Conservation (phyloP, 2,329 filamentous ascomycete genomes). For the Trichoderma sp. region DNA sequence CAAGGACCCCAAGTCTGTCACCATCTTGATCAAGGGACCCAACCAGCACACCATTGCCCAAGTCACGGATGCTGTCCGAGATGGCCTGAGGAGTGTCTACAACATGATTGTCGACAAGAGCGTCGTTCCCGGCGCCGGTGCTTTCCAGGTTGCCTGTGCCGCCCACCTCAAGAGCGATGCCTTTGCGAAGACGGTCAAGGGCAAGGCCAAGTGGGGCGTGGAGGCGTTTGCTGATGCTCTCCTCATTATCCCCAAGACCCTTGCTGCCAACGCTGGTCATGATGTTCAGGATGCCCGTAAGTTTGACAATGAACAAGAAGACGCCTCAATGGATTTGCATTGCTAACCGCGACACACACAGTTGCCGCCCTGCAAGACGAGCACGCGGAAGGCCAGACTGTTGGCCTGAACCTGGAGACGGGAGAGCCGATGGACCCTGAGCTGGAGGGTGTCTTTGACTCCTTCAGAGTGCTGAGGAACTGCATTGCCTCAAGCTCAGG, state of each 20-base stretch:
- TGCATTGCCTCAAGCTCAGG: conserved; percentile 90
- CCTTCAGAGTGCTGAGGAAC: conserved; percentile 92
- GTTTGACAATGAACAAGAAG: conserved; percentile 42
- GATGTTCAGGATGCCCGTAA: conserved; percentile 93
- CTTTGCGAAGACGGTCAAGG: conserved; percentile 90
- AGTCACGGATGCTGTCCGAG: conserved; percentile 93
- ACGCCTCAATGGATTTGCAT: background rate
- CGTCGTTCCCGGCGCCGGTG: conserved; percentile 90
- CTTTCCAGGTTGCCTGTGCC: conserved; percentile 94
- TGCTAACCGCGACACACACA: conserved; percentile 42
- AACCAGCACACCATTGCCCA: conserved; percentile 96
- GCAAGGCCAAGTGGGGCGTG: conserved; percentile 96
- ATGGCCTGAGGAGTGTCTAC: conserved; percentile 94
- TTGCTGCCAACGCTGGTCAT: conserved; percentile 93
- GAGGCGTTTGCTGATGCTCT: conserved; percentile 93
- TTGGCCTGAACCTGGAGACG: conserved; percentile 82
- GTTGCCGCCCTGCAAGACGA: conserved; percentile 88
- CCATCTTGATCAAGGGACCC: conserved; percentile 94
- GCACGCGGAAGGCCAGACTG: conserved; percentile 77
- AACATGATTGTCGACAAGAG: conserved; percentile 99
- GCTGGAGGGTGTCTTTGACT: conserved; percentile 91
- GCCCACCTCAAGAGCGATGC: conserved; percentile 82
- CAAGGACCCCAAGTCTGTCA: conserved; percentile 98
- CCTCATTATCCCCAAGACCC: conserved; percentile 93
- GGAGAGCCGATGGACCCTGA: conserved; percentile 95